Evolutionary conservation across 768 basidiomycete genomes (phyloP).

Genomic region (Macrocybe gigantea): DNA sequence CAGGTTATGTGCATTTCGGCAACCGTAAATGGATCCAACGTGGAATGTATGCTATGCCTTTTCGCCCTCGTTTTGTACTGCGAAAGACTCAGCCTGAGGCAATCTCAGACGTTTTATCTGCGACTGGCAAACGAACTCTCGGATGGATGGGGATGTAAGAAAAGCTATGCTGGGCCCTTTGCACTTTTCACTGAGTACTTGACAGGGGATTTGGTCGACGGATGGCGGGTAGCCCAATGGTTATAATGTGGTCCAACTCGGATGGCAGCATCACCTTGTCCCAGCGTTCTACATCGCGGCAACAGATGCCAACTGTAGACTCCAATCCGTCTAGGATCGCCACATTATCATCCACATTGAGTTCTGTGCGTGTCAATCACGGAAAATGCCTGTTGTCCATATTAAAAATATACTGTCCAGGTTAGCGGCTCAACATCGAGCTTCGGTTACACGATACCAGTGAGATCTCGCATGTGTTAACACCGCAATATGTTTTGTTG

Average conservation of each 20-base stretch:
- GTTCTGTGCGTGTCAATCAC: constrained; percentile 25
- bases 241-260: constrained; percentile 66
- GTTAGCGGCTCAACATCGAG: constrained; percentile 34
- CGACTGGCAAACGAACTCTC: constrained; percentile 27
- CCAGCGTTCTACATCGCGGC: constrained; percentile 47
- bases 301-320: constrained; percentile 54
- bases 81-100: neutral
- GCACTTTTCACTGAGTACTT: neutral
- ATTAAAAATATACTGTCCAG: constrained; percentile 18
- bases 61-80: too few relatives aligned
- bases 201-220: constrained; percentile 51
- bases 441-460: constrained; percentile 47
- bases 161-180: neutral
- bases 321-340: constrained; percentile 47
- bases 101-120: constrained; percentile 40
- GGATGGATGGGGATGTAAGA: constrained; percentile 63
- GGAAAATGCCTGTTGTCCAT: neutral
- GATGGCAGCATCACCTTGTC: constrained; percentile 61
- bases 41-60: constrained; percentile 29
- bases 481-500: neutral
- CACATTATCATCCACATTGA: constrained; percentile 26
- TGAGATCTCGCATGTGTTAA: constrained; percentile 17
- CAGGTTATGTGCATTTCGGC: constrained; percentile 46
- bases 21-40: constrained; percentile 36
- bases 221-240: constrained; percentile 60